phyloP scores from a whole-genome alignment of 2,329 filamentous ascomycete species.

The Cladosporium sp. region DNA sequence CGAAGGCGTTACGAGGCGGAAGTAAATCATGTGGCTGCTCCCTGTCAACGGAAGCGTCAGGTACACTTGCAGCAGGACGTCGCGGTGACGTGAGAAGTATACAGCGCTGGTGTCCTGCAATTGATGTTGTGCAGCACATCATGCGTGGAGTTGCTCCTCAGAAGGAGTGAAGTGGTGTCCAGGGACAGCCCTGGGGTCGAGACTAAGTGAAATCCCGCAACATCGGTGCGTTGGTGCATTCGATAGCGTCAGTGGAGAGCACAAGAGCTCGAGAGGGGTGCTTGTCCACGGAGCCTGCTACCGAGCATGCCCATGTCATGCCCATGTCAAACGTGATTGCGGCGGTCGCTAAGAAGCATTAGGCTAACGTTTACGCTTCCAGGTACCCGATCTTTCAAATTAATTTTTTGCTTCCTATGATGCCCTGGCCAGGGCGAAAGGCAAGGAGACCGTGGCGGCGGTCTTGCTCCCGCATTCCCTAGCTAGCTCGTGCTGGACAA shows the following conservation, averaged over 20 bases:
- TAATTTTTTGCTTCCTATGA: background rate
- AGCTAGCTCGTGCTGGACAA: slow-evolving; percentile 20
- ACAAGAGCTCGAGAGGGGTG: slow-evolving; percentile 16
- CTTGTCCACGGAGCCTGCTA: slow-evolving; percentile 21
- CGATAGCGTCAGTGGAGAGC: slow-evolving; percentile 20
- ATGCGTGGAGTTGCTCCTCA: slow-evolving; percentile 17
- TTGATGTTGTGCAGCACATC: slow-evolving; percentile 27
- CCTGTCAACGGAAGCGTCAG: slow-evolving; percentile 14
- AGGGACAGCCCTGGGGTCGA: slow-evolving; percentile 17
- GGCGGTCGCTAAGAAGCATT: slow-evolving; percentile 18
- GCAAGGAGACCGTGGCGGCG: slow-evolving; percentile 8
- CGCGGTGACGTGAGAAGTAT: slow-evolving; percentile 19
- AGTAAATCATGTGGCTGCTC: slow-evolving; percentile 14
- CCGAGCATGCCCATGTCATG: slow-evolving; percentile 22
- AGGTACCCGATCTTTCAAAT: background rate
- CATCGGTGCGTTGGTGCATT: slow-evolving; percentile 12
- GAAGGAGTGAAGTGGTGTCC: slow-evolving; percentile 14
- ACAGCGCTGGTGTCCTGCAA: slow-evolving; percentile 10
- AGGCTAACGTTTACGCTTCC: slow-evolving; percentile 2
- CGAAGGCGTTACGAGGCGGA: slow-evolving; percentile 8
- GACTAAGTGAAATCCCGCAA: slow-evolving; percentile 13
- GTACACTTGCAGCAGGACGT: slow-evolving; percentile 19
- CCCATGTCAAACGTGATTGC: slow-evolving; percentile 21
- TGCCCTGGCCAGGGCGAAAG: slow-evolving; percentile 3
- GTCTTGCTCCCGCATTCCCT: slow-evolving; percentile 1